Base-by-base conservation (phyloP, 345 rosid genomes). In the Eucalyptus regnans region DNA sequence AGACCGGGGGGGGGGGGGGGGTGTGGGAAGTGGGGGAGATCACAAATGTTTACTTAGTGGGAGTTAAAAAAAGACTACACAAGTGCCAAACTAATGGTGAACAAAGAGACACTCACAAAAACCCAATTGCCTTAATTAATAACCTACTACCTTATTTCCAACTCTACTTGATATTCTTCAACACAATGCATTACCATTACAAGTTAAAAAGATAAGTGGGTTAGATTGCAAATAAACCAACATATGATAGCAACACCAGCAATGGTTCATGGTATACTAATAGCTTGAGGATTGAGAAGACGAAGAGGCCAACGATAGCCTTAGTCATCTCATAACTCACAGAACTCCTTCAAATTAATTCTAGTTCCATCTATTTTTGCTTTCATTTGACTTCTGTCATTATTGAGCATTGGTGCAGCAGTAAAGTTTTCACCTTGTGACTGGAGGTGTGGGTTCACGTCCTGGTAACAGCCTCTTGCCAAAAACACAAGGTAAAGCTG, bases 11-110 rank as follows among this genome's bases (percentile, higher is more conserved):
- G 1, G 41, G 1, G 6, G 6, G 25, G 22, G 27, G 22, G 46
- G n/a, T n/a, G n/a, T n/a, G n/a, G 41, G 23, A 3, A 0, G 27
- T 1, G 27, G 27, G 60, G 11, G 4, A 9, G 81, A 37, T 10
- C 8, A 76, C 83, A 76, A 76, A 76, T 76, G 46, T 37, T 76
- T 37, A 37, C 83, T 76, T 4, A 7, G 83, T 37, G 83, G 83
- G 83, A 76, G 27, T 37, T 56, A 37, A 76, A 11, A 71, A 76
- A 37, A 41, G 48, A 76, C 12, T 23, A 76, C 83, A 41, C 5
- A 1, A 62, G 29, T 33, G 46, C 29, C 23, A 76, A 5, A 41
- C 8, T 76, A 37, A 76, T 41, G 81, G 83, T 41, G 48, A 76
- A 76, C 83, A 76, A 64, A 76, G 83, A 41, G 83, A 76, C 80